A percentile compares a stretch with the other conserved stretches of the same genome.
Evolutionary conservation across 2,329 filamentous ascomycete species (phyloP).

Genomic region (Penicillium sp.): DNA sequence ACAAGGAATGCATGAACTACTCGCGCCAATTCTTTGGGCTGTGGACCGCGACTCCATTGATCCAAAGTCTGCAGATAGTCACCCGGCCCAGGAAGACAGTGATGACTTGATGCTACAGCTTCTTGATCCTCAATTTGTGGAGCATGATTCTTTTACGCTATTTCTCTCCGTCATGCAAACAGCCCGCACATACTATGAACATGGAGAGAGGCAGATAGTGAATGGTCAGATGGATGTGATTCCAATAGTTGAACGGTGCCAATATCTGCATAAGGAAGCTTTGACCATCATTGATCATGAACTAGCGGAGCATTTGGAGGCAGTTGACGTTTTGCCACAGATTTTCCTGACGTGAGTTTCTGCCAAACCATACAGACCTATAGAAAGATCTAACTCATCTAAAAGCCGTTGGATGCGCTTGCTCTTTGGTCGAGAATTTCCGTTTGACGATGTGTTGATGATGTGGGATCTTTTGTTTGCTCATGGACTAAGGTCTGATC

Average conservation of each 20-base stretch:
- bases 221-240: slow-evolving; percentile 55
- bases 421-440: slow-evolving; percentile 89
- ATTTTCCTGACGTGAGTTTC: slow-evolving; percentile 83
- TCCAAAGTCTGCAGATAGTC: slow-evolving; percentile 30
- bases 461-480: slow-evolving; percentile 94
- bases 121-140: slow-evolving; percentile 73
- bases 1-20: slow-evolving; percentile 97
- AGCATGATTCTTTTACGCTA: slow-evolving; percentile 87
- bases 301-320: slow-evolving; percentile 75
- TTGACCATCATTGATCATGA: slow-evolving; percentile 80
- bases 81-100: slow-evolving; percentile 19
- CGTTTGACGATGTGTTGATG: slow-evolving; percentile 77
- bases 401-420: slow-evolving; percentile 86
- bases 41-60: slow-evolving; percentile 80
- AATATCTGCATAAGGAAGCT: slow-evolving; percentile 81
- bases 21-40: slow-evolving; percentile 86
- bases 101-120: slow-evolving; percentile 64
- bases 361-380: not conserved
- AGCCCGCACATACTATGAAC: slow-evolving; percentile 84
- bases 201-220: slow-evolving; percentile 51
- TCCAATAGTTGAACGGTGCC: slow-evolving; percentile 82
- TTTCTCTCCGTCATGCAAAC: slow-evolving; percentile 87
- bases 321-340: slow-evolving; percentile 89
- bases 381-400: slow-evolving; percentile 11
- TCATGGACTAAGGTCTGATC: slow-evolving; percentile 74